Evolutionary conservation across 176 grass and related monocot genomes (phyloP).

Genomic region (Pharus latifolius): DNA sequence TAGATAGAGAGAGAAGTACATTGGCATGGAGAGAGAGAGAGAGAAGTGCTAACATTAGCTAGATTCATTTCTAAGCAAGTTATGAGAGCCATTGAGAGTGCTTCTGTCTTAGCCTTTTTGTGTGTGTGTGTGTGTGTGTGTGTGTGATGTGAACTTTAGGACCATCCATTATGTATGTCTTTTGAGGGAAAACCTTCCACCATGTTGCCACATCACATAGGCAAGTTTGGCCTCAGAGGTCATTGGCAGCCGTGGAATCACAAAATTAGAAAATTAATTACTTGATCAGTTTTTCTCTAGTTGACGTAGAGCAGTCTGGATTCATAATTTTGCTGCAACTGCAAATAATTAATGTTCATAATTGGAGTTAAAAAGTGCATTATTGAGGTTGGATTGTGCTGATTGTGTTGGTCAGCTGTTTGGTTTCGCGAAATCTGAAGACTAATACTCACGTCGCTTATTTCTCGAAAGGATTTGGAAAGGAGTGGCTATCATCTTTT

Average conservation of each 20-base stretch:
- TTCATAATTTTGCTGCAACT: not conserved
- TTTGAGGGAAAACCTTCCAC: conserved; percentile 30
- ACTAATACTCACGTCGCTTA: not conserved
- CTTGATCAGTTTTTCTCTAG: not conserved
- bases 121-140: too few species aligned
- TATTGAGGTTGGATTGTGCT: not conserved
- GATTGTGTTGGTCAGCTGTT: not conserved
- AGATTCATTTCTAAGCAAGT: not conserved
- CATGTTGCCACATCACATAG: not conserved
- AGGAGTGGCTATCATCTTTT: not conserved
- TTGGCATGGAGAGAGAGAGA: not conserved
- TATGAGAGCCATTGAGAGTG: conserved; percentile 39
- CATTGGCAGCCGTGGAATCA: not conserved
- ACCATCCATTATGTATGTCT: conserved; percentile 13
- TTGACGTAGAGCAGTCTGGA: not conserved
- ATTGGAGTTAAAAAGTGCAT: not conserved
- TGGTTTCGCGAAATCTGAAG: not conserved
- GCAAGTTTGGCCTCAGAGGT: not conserved
- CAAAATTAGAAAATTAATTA: not conserved
- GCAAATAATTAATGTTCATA: not conserved
- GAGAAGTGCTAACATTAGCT: not conserved
- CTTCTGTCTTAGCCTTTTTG: too few species aligned
- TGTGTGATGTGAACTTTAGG: conserved; percentile 14
- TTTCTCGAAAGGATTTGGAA: not conserved
- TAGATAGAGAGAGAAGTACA: too few species aligned